Evolutionary conservation across 768 basidiomycete species (phyloP).

Genomic region (Boletus edulis): DNA sequence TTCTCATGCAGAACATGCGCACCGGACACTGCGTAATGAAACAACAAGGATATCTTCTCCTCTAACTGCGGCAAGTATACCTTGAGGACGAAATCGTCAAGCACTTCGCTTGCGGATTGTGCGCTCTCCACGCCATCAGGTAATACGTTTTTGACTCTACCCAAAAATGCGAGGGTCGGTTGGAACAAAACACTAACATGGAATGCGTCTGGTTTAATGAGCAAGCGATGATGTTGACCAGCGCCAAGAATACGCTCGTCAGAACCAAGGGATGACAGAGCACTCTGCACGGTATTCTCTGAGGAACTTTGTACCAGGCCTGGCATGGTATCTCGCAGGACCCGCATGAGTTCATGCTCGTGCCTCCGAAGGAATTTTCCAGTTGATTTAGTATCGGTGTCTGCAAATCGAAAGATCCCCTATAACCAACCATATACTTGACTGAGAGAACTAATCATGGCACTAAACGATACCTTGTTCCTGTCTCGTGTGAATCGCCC

Average conservation of each 20-base stretch:
- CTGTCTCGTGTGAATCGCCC: slow-evolving; percentile 78
- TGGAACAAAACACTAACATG: slow-evolving; percentile 94
- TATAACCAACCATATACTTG: slow-evolving; percentile 31
- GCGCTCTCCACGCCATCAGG: slow-evolving; percentile 70
- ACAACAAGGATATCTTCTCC: slow-evolving; percentile 85
- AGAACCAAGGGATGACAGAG: slow-evolving; percentile 56
- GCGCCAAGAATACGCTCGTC: slow-evolving; percentile 74
- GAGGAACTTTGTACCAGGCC: slow-evolving; percentile 78
- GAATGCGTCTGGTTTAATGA: slow-evolving; percentile 91
- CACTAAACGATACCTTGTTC: slow-evolving; percentile 54
- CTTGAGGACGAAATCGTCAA: slow-evolving; percentile 91
- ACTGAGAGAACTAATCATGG: background rate
- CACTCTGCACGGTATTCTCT: slow-evolving; percentile 59
- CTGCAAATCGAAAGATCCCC: slow-evolving; percentile 88
- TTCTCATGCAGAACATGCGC: slow-evolving; percentile 15
- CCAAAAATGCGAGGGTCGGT: slow-evolving; percentile 84
- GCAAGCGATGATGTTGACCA: slow-evolving; percentile 78
- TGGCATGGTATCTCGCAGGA: slow-evolving; percentile 89
- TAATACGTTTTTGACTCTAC: slow-evolving; percentile 65
- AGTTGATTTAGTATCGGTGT: slow-evolving; percentile 77
- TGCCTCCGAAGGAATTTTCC: slow-evolving; percentile 66
- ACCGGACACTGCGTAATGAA: slow-evolving; percentile 85
- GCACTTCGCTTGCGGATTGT: slow-evolving; percentile 62
- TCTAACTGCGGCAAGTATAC: slow-evolving; percentile 94
- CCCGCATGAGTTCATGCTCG: slow-evolving; percentile 81